Base-by-base conservation (phyloP, 306 rosid species). In the Casuarina cunninghamiana region DNA sequence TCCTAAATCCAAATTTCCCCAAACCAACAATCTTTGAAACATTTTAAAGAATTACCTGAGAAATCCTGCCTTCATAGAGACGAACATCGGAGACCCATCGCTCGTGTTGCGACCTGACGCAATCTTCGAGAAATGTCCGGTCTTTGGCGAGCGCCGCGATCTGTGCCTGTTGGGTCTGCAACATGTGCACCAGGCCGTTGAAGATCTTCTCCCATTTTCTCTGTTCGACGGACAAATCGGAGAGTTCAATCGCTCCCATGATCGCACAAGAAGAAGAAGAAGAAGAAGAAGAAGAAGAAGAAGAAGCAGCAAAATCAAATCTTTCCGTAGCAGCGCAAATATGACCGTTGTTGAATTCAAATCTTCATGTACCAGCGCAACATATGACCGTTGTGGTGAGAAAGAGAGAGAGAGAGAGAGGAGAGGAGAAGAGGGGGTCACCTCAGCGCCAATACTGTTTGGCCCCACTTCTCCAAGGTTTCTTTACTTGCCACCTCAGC, bases 181-280 rank as follows among this genome's bases (percentile, higher is more conserved):
- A 37, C 86, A 91, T 91, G 44, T 84, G 82, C 48, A 84, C 87
- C 85, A 93, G 8, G 51, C 77, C 79, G n/a, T 81, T 73, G 82
- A 89, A 91, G 16, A 86, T 74, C 62, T 65, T 84, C 7, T 88
- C 81, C 97, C 97, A 95, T 21, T 90, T 95, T 54, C 82, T 85
- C 3, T 80, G 79, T 1, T 63, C 77, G 37, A 84, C 51, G 32
- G 86, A 78, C 49, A 65, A 50, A 55, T 74, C 48, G 48, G 89
- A 70, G 21, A 78, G 13, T 21, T 74, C 77, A 2, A 10, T 19
- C 53, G 76, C 53, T 32, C 77, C 87, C 97, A 92, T 95, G 65
- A 39, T 80, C 65, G 38, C 75, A 75, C 42, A 57, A 26, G 19
- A 49, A 42, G 77, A 43, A 46, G 45, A 21, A 41, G 49, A 17